Base-by-base conservation (phyloP, 345 rosid species). In the Hypericum androsaemum region DNA sequence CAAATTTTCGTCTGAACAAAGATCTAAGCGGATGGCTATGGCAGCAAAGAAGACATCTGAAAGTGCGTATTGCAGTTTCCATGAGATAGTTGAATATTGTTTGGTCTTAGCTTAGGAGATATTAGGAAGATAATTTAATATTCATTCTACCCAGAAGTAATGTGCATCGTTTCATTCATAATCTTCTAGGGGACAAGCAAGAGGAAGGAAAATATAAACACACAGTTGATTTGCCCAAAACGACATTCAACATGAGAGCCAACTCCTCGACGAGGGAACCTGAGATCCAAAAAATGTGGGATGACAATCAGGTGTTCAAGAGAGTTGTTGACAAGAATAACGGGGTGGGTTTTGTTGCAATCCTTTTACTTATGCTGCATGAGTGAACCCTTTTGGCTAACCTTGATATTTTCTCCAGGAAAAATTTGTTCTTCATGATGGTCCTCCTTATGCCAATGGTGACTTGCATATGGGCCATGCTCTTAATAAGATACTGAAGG, bases 381-480 rank as follows among this genome's bases (percentile, higher is more conserved):
- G 6, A 22, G 42, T 49, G 53, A 57, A 58, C 37, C 37, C 55
- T 58, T 58, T 71, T 51, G 41, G 63, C 75, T 77, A 58, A 80
- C 58, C 6, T 59, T 56, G 44, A 16, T 28, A 13, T 22, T 55
- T 66, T 64, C 56, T 52, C 41, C 74, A 90, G 95, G 95, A 74
- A 57, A 78, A 56, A 71, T 90, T 90, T 71, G 79, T 87, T 62
- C 88, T 90, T 65, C 98, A 90, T 65, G 95, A 90, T 74, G 96
- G 96, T 46, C 98, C 98, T 58, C 96, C 96, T 45, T 90, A 90
- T 67, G 98, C 98, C 67, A 90, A 90, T 55, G 98, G 96, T 50
- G 81, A 84, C 42, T 74, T 87, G 10, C 98, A 90, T 53, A 84
- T 87, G 78, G 96, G 98, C 36, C 98, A 90, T 75, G 98, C 98